Evolutionary conservation across 176 grass and related monocot genomes (phyloP), one percentile per base, ranked within the genome.

Genomic region (Echinochloa phyllopogon): DNA sequence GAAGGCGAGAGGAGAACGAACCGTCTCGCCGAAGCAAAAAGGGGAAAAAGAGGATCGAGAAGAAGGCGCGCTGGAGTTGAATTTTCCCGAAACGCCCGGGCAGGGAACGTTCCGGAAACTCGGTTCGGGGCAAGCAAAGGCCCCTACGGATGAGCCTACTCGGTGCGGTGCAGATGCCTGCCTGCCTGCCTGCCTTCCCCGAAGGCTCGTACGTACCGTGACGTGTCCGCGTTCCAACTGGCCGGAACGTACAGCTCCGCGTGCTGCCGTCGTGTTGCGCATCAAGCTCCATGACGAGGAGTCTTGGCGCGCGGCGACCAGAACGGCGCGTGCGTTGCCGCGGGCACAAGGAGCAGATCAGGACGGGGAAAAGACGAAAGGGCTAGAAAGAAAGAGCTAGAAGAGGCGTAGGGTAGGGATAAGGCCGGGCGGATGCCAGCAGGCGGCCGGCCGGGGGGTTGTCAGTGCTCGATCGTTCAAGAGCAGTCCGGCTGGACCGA

Each of bases 21-120:
- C 29, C 29, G 29, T 33, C 25, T n/a, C 8, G 9, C 10, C 14
- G 41, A 62, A 83, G 52, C 52, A 61, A 72, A 72, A 4, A 10
- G 5, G 43, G 29, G 17, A 23, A 13, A 48, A 13, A 41, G 23
- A 10, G 62, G 40, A 6, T 16, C 2, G 5, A 33, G 29, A 33
- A 33, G 23, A n/a, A 10, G 13, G 12, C 65, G n/a, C 0, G 16
- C 10, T 10, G 33, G 0, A 13, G 8, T 9, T 57, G 0, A 13
- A 13, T 9, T 57, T 39, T 40, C 56, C 44, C 2, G 57, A 73
- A 72, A 80, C 33, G 67, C 13, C 56, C 27, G 2, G 37, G 60
- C 47, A 75, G 50, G 9, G 71, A 65, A 45, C 66, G 43, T 72
- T 84, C 66, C 11, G 44, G 66, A 48, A 13, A 23, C 36, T 51